Evolutionary conservation across 768 basidiomycete species (phyloP), one percentile per base, ranked within the genome.

Genomic region (Suillus subluteus): DNA sequence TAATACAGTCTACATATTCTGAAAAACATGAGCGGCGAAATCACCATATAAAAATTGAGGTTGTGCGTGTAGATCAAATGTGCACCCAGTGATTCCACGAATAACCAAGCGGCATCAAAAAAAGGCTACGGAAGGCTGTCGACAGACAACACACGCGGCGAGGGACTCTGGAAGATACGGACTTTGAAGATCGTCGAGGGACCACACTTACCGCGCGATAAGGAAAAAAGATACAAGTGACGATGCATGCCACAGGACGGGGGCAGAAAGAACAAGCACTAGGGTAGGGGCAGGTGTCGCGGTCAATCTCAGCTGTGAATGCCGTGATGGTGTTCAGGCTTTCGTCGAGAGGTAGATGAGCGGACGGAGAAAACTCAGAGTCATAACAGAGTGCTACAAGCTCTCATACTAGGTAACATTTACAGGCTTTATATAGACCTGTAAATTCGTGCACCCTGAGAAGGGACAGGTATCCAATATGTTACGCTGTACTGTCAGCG

Each of bases 1-100:
- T 85, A 90, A 74, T 91, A 91, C n/a, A 86, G 78, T 15, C 88
- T 87, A 65, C 86, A 87, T 8, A 94, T 76, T 6, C 88, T 89
- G 64, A 92, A 84, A 74, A 94, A 96, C 89, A 92, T 68, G 50
- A 32, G 3, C n/a, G 38, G 26, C 26, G n/a, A 5, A 18, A 44
- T 46, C 3, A 2, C 3, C 52, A 54, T 16, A 2, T 0, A n/a
- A 12, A 37, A 48, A 59, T 7, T 48, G 11, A 41, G 37, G 2
- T 41, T 9, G 9, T 18, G 35, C n/a, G 7, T 8, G 35, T 40
- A 64, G 23, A 63, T 5, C 12, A 6, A 62, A 30, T 40, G 71
- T 81, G 48, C 65, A 90, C 85, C 91, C 92, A 23, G 82, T 77
- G 67, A 90, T 76, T 0, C 91, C 91, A 67, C 92, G 80, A 11